phyloP scores from a whole-genome alignment of 768 basidiomycete species.

The Mycena galericulata region DNA sequence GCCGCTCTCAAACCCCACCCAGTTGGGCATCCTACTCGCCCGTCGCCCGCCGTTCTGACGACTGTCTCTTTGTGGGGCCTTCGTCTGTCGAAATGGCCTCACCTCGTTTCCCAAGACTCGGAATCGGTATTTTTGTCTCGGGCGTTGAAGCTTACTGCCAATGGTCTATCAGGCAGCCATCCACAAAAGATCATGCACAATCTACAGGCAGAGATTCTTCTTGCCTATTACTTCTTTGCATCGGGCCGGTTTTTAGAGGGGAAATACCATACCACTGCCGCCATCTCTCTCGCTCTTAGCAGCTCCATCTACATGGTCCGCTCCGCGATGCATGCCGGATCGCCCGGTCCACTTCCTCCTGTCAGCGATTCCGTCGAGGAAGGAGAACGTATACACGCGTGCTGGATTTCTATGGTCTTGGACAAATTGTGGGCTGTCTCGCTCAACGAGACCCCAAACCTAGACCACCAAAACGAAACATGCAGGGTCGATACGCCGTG shows the following conservation, averaged over 20 bases:
- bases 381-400: constrained; percentile 51
- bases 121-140: constrained; percentile 55
- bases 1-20: constrained; percentile 45
- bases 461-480: constrained; percentile 35
- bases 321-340: constrained; percentile 46
- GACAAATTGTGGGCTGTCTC: constrained; percentile 59
- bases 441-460: constrained; percentile 45
- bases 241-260: constrained; percentile 61
- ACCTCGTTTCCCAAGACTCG: constrained; percentile 43
- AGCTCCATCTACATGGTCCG: constrained; percentile 54
- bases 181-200: constrained; percentile 58
- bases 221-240: constrained; percentile 67
- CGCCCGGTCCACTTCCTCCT: constrained; percentile 44
- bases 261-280: constrained; percentile 54
- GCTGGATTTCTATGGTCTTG: constrained; percentile 50
- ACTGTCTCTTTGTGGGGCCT: constrained; percentile 54
- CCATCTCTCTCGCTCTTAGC: constrained; percentile 49
- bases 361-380: constrained; percentile 46
- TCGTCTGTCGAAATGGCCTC: constrained; percentile 45
- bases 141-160: constrained; percentile 53
- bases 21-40: constrained; percentile 48
- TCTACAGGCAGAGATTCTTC: constrained; percentile 66
- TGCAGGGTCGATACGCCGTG: constrained; percentile 50
- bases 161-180: constrained; percentile 52
- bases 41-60: constrained; percentile 53